A percentile compares a stretch with the other conserved stretches of the same genome.
These are phyloP conservation scores for maize (Zea mays) DNA, from an alignment of 176 grass and related monocot species.

Conservation along the genomic window Zm-B73-REFERENCE-NAM-5.0 NC_050102.1:122947501-122948000, in stretches of 20 bases:
- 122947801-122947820: background rate
- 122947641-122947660: background rate
- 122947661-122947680: background rate
- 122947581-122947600: background rate
- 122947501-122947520: background rate
- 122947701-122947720: background rate
- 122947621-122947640: background rate
- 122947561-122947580: background rate
- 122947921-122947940: no score
- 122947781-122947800: background rate
- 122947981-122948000: no score
- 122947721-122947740: background rate
- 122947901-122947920: no score
- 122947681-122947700: background rate
- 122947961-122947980: no score
- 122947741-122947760: background rate
- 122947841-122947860: no score
- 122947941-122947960: no score
- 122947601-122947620: background rate
- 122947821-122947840: background rate
- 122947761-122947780: background rate
- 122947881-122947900: no score
- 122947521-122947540: background rate
- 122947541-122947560: background rate
- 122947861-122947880: no score